phyloP scores from a whole-genome alignment of 164 flowering plant genomes.

The Echeveria elegans region DNA sequence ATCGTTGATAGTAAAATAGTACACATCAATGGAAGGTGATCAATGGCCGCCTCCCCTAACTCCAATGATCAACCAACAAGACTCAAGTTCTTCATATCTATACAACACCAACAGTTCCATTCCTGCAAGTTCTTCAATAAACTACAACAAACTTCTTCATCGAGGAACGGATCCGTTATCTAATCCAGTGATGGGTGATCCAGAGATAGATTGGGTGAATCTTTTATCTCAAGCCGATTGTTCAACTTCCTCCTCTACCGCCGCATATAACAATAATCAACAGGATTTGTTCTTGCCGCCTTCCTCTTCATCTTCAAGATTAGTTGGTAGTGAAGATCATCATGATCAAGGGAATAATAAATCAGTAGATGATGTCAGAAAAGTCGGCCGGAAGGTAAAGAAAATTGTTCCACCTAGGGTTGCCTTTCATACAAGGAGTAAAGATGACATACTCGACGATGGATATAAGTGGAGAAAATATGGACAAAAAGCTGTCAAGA shows the following conservation, averaged over 20 bases:
- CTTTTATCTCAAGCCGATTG: constrained; percentile 5
- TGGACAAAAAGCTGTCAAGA: constrained; percentile 42
- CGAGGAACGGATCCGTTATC: not conserved
- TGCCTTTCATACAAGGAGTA: constrained; percentile 35
- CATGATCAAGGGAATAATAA: constrained; percentile 3
- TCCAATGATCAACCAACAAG: not conserved
- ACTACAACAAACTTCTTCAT: not conserved
- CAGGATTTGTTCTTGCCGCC: not conserved
- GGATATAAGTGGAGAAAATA: constrained; percentile 41
- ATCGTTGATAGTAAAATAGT: not conserved
- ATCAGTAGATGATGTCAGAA: constrained; percentile 5
- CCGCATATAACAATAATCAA: not conserved
- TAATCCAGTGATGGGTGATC: not conserved
- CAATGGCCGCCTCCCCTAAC: constrained; percentile 4
- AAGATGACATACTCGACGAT: constrained; percentile 40
- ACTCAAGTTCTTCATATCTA: not conserved
- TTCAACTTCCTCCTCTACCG: constrained; percentile 3
- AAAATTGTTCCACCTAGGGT: constrained; percentile 24
- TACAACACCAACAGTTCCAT: not conserved
- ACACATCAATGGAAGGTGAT: not conserved
- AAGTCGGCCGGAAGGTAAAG: constrained; percentile 12
- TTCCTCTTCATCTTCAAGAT: not conserved
- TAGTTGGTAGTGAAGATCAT: not conserved
- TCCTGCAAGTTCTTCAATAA: not conserved
- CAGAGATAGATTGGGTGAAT: constrained; percentile 5